Base-by-base conservation (phyloP, 768 basidiomycete species). In the Epithele typhae region DNA sequence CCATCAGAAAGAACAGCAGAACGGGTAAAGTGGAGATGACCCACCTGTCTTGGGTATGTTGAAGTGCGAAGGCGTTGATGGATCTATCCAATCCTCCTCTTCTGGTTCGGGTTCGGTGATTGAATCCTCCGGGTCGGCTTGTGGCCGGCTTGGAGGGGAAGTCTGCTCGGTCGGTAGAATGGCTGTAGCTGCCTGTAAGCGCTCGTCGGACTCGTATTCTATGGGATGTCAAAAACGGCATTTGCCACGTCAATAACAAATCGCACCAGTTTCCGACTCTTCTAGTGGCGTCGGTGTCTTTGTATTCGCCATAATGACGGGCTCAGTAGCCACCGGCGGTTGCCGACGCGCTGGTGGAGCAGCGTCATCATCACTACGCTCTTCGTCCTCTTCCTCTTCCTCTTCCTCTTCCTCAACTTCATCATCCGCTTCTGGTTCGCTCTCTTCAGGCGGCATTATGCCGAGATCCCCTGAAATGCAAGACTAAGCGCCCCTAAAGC, bases 31-130 rank as follows among this genome's bases (percentile, higher is more conserved):
- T 8, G 6, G 18, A 36, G 6, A 36, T 36, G 35, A n/a, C 8
- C 9, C 12, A 36, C 35, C 7, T 14, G 27, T 30, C 8, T 30
- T 30, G 8, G 14, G 27, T 14, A 7, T 7, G 27, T 14, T n/a
- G 33, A 11, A 21, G 21, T 19, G 22, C 12, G 17, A 3, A 21
- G 43, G 15, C 3, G 9, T n/a, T 22, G 43, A 4, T 21, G n/a
- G 27, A 30, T 30, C 27, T 19, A 7, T 21, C 38, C 48, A 49
- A 17, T 25, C 27, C 4, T 30, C 37, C 11, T 51, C 55, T 17
- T 70, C 69, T 25, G 71, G 67, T 43, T 72, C 73, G 4, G 77
- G 63, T 54, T 83, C 75, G 14, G 77, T 76, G 17, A 64, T 71
- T 1, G 45, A 49, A 4, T 48, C 43, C 9, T 48, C 53, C 34